Percentiles rank a stretch among this genome's conserved stretches.
Evolutionary conservation across 1,284 basidiomycete genomes (phyloP).

Genomic region (Exobasidium rhododendri): DNA sequence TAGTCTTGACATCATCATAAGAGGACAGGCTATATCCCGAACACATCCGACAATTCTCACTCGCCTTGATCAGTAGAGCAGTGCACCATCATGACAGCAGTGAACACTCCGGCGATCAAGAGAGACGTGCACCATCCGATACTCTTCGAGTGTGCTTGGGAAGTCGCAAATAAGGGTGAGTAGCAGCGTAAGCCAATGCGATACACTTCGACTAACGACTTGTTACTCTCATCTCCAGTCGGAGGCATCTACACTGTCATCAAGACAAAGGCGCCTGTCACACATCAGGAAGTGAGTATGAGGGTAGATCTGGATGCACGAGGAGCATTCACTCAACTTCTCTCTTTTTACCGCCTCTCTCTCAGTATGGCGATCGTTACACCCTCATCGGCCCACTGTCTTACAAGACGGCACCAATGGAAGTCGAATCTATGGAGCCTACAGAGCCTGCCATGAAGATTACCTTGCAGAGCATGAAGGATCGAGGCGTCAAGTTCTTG

Average conservation of each 20-base stretch:
- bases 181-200: not conserved
- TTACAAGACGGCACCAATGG: slow-evolving; percentile 97
- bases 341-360: not conserved
- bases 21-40: too few species aligned
- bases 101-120: not conserved
- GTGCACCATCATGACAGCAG: not conserved
- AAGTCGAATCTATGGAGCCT: slow-evolving; percentile 90
- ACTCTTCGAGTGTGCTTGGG: slow-evolving; percentile 51
- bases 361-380: slow-evolving; percentile 65
- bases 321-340: not conserved
- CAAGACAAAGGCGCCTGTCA: slow-evolving; percentile 97
- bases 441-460: slow-evolving; percentile 37
- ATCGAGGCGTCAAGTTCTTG: slow-evolving; percentile 82
- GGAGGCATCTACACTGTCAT: slow-evolving; percentile 99
- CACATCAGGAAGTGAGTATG: slow-evolving; percentile 62
- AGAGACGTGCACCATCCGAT: slow-evolving; percentile 46
- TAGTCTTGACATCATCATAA: too few species aligned
- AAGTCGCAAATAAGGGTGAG: slow-evolving; percentile 48
- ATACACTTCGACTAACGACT: not conserved
- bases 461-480: slow-evolving; percentile 47
- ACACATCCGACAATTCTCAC: too few species aligned
- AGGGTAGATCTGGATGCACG: not conserved
- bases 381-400: slow-evolving; percentile 88
- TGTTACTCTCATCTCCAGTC: slow-evolving; percentile 60
- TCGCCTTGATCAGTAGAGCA: too few species aligned